Percentiles rank a stretch among this genome's conserved stretches.
Evolutionary conservation across 202 grass and related monocot genomes (phyloP).

Genomic region (Setaria viridis): DNA sequence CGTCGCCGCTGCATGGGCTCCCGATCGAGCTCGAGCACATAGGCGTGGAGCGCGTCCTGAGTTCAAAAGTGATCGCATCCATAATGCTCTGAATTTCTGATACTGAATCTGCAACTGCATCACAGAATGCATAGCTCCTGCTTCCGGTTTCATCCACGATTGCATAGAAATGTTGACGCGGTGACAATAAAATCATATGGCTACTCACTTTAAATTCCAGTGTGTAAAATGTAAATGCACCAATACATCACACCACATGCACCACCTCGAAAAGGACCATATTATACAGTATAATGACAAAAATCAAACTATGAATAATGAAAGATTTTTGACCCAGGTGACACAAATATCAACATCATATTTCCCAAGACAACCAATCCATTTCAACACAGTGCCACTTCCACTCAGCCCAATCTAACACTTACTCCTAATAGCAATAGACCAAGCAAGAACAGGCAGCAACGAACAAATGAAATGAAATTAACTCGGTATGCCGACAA

Average conservation of each 20-base stretch:
- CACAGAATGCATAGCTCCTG: background rate
- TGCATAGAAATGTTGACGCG: background rate
- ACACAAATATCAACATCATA: constrained; percentile 55
- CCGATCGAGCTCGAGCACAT: constrained; percentile 31
- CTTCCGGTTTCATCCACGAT: no score
- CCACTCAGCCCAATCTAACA: constrained; percentile 47
- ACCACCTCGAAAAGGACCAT: background rate
- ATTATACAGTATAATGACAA: constrained; percentile 1
- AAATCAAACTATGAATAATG: constrained; percentile 29
- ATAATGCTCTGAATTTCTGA: background rate
- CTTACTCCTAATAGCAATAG: constrained; percentile 45
- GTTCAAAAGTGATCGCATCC: background rate
- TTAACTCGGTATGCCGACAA: constrained; percentile 37
- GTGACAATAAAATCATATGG: background rate
- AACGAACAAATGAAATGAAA: constrained; percentile 54
- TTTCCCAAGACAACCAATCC: constrained; percentile 43
- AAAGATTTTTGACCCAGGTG: background rate
- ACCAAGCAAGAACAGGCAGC: constrained; percentile 11
- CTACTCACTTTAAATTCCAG: background rate
- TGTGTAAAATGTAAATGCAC: background rate
- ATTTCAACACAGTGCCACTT: constrained; percentile 45
- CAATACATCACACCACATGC: background rate
- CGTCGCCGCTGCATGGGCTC: constrained; percentile 28
- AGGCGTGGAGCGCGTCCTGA: background rate
- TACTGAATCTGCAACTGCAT: background rate